These are phyloP conservation scores for Aspergillus phoenicis DNA, from an alignment of 2,329 filamentous ascomycete genomes.

Conservation along the genomic window DNA sequence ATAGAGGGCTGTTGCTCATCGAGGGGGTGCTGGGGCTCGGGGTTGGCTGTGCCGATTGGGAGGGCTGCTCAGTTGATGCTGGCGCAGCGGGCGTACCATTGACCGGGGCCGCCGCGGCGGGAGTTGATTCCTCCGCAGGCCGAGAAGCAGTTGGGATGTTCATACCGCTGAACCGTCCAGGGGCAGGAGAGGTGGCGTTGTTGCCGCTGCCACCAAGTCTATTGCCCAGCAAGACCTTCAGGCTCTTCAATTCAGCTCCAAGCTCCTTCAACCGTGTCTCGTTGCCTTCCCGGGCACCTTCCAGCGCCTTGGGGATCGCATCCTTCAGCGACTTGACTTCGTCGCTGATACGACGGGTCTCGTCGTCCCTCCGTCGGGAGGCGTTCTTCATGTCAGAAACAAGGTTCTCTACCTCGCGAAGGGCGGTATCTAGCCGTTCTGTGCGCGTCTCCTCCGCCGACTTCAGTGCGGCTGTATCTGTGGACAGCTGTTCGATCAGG, in stretches of 20 bases:
- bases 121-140: slow-evolving; percentile 24
- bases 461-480: slow-evolving; percentile 88
- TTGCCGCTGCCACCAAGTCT: slow-evolving; percentile 50
- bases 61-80: slow-evolving; percentile 29
- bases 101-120: slow-evolving; percentile 25
- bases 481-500: slow-evolving; percentile 85
- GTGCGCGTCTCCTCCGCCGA: slow-evolving; percentile 81
- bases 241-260: slow-evolving; percentile 81
- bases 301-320: slow-evolving; percentile 82
- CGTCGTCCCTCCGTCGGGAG: slow-evolving; percentile 80
- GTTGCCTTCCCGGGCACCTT: slow-evolving; percentile 81
- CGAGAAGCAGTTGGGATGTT: slow-evolving; percentile 25
- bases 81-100: slow-evolving; percentile 34
- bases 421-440: slow-evolving; percentile 75
- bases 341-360: slow-evolving; percentile 80
- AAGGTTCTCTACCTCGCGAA: slow-evolving; percentile 82
- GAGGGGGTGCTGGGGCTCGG: slow-evolving; percentile 36
- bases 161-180: slow-evolving; percentile 34
- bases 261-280: slow-evolving; percentile 83
- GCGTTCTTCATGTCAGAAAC: slow-evolving; percentile 79
- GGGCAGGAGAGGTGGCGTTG: slow-evolving; percentile 33
- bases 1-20: slow-evolving; percentile 50
- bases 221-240: slow-evolving; percentile 82
- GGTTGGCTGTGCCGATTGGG: slow-evolving; percentile 31
- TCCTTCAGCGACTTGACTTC: slow-evolving; percentile 83